These are phyloP conservation scores for Xenoacremonium recifei DNA, from an alignment of 2,329 filamentous ascomycete species.

Conservation along the genomic window DNA sequence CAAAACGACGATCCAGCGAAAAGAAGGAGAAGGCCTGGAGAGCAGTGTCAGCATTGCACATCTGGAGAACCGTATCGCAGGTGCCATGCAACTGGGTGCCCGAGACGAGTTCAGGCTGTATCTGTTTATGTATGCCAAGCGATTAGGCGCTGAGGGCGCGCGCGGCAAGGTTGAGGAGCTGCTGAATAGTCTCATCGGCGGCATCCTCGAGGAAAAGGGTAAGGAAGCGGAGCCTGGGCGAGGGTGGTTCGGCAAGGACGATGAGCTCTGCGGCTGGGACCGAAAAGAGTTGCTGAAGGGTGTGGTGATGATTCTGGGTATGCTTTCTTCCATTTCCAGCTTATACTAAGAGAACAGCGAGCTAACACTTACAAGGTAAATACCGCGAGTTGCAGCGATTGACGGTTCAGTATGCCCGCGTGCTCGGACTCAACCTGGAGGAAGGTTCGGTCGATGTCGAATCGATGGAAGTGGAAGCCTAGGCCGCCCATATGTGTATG, in stretches of 20 bases:
- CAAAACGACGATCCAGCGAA: slow-evolving; percentile 81
- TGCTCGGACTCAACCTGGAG: slow-evolving; percentile 63
- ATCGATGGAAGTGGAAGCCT: slow-evolving; percentile 42
- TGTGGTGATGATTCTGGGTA: slow-evolving; percentile 90
- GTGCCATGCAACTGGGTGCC: slow-evolving; percentile 78
- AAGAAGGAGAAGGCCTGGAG: slow-evolving; percentile 91
- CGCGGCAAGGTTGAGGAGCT: slow-evolving; percentile 91
- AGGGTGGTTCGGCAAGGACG: slow-evolving; percentile 66
- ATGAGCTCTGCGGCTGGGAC: slow-evolving; percentile 87
- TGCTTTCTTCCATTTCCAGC: slow-evolving; percentile 31
- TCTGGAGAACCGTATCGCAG: slow-evolving; percentile 90
- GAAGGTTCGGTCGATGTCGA: slow-evolving; percentile 44
- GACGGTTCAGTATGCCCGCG: slow-evolving; percentile 89
- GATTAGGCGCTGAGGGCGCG: slow-evolving; percentile 85
- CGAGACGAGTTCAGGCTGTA: slow-evolving; percentile 93
- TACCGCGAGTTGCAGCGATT: slow-evolving; percentile 90
- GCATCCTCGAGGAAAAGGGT: slow-evolving; percentile 59
- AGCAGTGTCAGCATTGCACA: slow-evolving; percentile 90
- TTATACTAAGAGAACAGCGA: not conserved
- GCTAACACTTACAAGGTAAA: slow-evolving; percentile 65
- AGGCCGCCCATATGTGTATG: no score
- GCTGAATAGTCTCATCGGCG: slow-evolving; percentile 76
- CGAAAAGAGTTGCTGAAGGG: slow-evolving; percentile 84
- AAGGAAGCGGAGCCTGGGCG: slow-evolving; percentile 41
- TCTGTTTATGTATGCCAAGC: slow-evolving; percentile 97